Evolutionary conservation across 805 yeast species (phyloP).

Genomic region (Scheffersomyces coipomensis): DNA sequence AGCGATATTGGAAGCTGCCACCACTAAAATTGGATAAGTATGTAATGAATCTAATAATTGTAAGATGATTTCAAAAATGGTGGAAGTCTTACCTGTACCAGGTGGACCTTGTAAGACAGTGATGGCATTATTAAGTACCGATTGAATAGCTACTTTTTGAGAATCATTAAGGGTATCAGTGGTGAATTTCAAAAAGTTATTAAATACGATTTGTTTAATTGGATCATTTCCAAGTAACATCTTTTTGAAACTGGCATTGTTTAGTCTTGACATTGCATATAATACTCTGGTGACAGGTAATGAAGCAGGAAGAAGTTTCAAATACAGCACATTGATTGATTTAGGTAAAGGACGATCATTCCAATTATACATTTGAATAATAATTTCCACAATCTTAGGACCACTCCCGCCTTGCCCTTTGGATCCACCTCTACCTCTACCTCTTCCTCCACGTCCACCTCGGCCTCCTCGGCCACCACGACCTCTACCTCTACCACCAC

Average conservation of each 20-base stretch:
- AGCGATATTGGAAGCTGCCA: conserved; percentile 75
- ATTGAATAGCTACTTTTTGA: conserved; percentile 55
- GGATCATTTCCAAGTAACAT: conserved; percentile 57
- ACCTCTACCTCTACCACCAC: conserved; percentile 17
- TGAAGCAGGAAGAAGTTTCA: conserved; percentile 56
- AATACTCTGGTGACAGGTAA: conserved; percentile 62
- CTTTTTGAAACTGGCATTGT: conserved; percentile 50
- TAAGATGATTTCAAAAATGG: conserved; percentile 44
- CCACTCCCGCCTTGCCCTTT: conserved; percentile 15
- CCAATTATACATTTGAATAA: conserved; percentile 59
- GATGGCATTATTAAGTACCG: conserved; percentile 48
- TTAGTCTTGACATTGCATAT: conserved; percentile 62
- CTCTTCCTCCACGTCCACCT: conserved; percentile 17
- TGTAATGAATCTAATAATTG: conserved; percentile 55
- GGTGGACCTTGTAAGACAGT: conserved; percentile 62
- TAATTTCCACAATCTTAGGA: conserved; percentile 35
- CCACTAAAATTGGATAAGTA: conserved; percentile 65
- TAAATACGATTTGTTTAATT: conserved; percentile 55
- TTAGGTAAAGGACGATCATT: conserved; percentile 50
- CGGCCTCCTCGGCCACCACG: conserved; percentile 24
- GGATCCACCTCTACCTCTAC: conserved; percentile 1
- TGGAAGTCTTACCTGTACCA: conserved; percentile 55
- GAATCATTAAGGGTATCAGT: conserved; percentile 55
- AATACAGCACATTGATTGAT: conserved; percentile 33
- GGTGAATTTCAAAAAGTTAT: conserved; percentile 50